Conservation (phyloP, 2,329 filamentous ascomycete species). For the Cladosporium sp. region DNA sequence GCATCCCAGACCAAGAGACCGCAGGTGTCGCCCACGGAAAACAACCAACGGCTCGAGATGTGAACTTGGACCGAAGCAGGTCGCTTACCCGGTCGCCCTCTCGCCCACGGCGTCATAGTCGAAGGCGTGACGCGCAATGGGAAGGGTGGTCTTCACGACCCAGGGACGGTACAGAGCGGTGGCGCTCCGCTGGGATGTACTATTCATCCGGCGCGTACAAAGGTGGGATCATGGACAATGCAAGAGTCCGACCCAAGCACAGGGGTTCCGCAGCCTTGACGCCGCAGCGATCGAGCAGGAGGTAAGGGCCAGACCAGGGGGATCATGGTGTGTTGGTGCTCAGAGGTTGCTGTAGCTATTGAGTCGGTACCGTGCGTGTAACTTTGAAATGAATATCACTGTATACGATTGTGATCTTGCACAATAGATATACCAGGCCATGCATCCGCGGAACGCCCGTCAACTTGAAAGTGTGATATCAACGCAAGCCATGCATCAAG, state of each 20-base stretch:
- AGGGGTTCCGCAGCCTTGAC: not conserved
- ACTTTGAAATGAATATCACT: not conserved
- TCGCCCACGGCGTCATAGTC: not conserved
- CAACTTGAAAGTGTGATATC: not conserved
- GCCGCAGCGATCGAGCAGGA: not conserved
- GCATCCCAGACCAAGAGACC: not conserved
- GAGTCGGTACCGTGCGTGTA: not conserved
- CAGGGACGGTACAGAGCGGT: not conserved
- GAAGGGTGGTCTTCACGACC: not conserved
- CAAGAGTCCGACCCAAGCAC: not conserved
- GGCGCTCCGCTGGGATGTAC: not conserved
- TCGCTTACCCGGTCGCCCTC: not conserved
- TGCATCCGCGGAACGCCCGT: not conserved
- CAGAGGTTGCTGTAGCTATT: not conserved
- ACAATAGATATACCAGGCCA: not conserved
- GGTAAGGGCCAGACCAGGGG: not conserved
- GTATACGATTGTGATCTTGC: not conserved
- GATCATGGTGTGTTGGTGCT: not conserved
- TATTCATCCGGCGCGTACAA: not conserved
- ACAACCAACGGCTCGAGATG: not conserved
- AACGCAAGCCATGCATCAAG: conserved; percentile 2
- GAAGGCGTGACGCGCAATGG: not conserved
- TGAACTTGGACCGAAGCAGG: not conserved
- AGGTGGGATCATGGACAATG: not conserved
- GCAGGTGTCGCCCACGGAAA: not conserved